Percentiles rank a stretch among this genome's conserved stretches.
Conservation (phyloP, 2,329 filamentous ascomycete species). For the Monilinia polystroma region DNA sequence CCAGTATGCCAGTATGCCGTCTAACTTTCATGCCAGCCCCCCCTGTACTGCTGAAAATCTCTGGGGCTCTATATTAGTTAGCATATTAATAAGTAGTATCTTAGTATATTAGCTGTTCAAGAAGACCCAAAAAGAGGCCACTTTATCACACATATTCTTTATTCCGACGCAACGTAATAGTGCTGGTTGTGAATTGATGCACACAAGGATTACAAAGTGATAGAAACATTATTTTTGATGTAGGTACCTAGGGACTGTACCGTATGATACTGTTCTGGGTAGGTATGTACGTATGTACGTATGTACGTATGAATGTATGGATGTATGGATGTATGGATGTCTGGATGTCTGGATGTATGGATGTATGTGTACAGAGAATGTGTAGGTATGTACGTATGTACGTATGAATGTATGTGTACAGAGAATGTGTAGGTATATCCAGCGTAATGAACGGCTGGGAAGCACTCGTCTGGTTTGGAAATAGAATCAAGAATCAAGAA, state of each 20-base stretch:
- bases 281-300: neutral
- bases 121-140: slow-evolving; percentile 2
- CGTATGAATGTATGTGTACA: neutral
- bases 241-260: no score
- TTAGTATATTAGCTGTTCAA: neutral
- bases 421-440: no score
- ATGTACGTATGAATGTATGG: no score
- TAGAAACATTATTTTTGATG: neutral
- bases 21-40: neutral
- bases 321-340: no score
- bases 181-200: neutral
- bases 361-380: neutral
- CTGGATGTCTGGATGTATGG: no score
- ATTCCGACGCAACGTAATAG: neutral
- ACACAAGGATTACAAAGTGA: slow-evolving; percentile 9
- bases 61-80: neutral
- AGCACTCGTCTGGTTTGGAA: no score
- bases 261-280: neutral
- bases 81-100: neutral
- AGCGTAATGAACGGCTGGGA: neutral
- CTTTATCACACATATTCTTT: no score
- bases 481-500: no score
- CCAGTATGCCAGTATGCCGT: neutral
- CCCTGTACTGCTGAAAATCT: slow-evolving; percentile 17
- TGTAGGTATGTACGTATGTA: no score